Conservation (phyloP, 768 basidiomycete species). For the Hemileccinum rubropunctum region DNA sequence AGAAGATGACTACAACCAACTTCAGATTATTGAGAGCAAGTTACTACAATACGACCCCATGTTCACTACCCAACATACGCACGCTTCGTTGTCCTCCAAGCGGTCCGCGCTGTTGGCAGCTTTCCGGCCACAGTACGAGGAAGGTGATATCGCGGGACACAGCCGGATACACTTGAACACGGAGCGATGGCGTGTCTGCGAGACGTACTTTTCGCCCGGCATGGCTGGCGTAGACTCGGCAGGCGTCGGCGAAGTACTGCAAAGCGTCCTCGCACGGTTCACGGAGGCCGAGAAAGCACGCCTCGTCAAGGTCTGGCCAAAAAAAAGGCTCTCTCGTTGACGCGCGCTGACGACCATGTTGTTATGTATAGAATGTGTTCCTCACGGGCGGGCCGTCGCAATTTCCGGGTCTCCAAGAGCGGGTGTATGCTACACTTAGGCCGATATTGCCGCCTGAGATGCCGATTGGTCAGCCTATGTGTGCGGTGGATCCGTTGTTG, state of each 20-base stretch:
- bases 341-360: neutral
- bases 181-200: conserved; percentile 88
- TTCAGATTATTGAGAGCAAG: conserved; percentile 75
- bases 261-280: conserved; percentile 77
- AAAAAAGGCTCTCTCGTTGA: too few species aligned
- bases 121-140: conserved; percentile 77
- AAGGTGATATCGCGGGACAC: conserved; percentile 66
- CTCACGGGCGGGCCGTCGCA: conserved; percentile 81
- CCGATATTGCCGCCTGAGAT: conserved; percentile 85
- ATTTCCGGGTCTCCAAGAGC: conserved; percentile 63
- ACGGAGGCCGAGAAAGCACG: conserved; percentile 60
- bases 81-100: conserved; percentile 70
- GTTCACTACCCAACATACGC: conserved; percentile 81
- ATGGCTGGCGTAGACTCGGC: conserved; percentile 96
- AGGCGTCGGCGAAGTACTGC: conserved; percentile 89
- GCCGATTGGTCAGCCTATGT: conserved; percentile 53
- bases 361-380: conserved; percentile 71
- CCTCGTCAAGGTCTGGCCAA: conserved; percentile 65
- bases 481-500: conserved; percentile 61
- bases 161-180: conserved; percentile 85
- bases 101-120: conserved; percentile 85
- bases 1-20: conserved; percentile 75
- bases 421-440: conserved; percentile 71
- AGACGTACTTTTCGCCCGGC: conserved; percentile 88
- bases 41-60: conserved; percentile 80